Conservation (phyloP, 2,329 filamentous ascomycete genomes). For the Stagonosporopsis rhizophila region DNA sequence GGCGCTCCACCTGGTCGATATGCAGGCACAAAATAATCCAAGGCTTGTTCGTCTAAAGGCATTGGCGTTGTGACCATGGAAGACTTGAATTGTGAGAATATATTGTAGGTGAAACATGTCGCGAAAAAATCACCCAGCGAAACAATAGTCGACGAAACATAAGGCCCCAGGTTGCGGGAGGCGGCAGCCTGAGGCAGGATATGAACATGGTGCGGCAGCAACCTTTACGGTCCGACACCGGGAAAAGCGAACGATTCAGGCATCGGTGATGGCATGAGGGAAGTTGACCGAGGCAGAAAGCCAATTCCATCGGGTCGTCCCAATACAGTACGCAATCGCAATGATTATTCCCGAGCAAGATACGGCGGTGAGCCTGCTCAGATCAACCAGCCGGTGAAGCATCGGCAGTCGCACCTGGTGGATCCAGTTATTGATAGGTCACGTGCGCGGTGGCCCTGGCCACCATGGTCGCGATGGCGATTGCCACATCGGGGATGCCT, state of each 20-base stretch:
- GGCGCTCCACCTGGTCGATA: constrained; percentile 19
- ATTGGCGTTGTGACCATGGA: constrained; percentile 5
- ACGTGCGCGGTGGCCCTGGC: constrained; percentile 6
- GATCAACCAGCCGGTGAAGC: constrained; percentile 19
- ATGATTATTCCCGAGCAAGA: constrained; percentile 19
- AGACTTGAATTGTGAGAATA: constrained; percentile 3
- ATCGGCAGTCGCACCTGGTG: constrained; percentile 18
- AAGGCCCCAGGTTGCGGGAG: constrained; percentile 11
- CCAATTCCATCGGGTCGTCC: constrained; percentile 1
- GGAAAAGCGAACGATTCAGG: constrained; percentile 15
- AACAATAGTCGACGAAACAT: constrained; percentile 15
- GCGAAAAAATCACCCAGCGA: constrained; percentile 1
- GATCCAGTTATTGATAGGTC: constrained; percentile 3
- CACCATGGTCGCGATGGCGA: background rate
- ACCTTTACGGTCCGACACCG: constrained; percentile 20
- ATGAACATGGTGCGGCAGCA: constrained; percentile 19
- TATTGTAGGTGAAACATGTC: constrained; percentile 12
- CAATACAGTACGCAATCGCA: constrained; percentile 3
- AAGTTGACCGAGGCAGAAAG: constrained; percentile 13
- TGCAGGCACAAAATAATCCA: constrained; percentile 22
- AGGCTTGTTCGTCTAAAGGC: background rate
- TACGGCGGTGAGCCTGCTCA: constrained; percentile 18
- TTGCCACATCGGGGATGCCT: constrained; percentile 19
- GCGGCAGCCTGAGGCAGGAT: constrained; percentile 19
- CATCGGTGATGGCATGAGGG: background rate